Evolutionary conservation across 371 early-diverging fungal genomes (phyloP).

Genomic region (Saksenaea oblongispora): DNA sequence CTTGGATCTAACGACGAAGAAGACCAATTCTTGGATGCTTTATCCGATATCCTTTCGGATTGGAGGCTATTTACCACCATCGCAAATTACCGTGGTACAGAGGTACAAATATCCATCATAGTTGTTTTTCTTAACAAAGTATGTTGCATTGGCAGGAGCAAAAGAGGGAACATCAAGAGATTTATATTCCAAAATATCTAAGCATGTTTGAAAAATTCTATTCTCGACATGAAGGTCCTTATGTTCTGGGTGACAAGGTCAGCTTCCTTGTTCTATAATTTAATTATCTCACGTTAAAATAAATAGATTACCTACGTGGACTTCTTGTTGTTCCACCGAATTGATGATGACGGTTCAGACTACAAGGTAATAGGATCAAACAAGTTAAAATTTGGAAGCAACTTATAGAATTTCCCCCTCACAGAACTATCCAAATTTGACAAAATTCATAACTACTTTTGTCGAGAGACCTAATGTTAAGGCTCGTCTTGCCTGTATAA

Average conservation of each 20-base stretch:
- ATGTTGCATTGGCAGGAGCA: too few relatives aligned
- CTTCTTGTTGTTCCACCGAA: conserved; percentile 21
- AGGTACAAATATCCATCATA: background rate
- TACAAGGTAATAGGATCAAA: background rate
- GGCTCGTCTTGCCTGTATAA: conserved; percentile 6
- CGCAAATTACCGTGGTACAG: background rate
- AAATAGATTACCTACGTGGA: conserved; percentile 31
- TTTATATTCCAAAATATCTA: too few relatives aligned
- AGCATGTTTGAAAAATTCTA: conserved; percentile 10
- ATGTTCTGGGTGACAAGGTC: conserved; percentile 24
- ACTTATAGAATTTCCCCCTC: background rate
- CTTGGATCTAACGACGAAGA: conserved; percentile 26
- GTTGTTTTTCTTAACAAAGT: too few relatives aligned
- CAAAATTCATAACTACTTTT: conserved; percentile 22
- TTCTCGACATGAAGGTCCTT: conserved; percentile 19
- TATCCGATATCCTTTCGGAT: background rate
- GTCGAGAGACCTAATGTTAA: conserved; percentile 23
- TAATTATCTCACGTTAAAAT: background rate
- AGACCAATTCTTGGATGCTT: conserved; percentile 17
- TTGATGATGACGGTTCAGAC: conserved; percentile 15
- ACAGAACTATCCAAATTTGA: conserved; percentile 23
- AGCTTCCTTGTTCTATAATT: background rate
- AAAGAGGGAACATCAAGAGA: background rate
- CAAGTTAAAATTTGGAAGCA: background rate
- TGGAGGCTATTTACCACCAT: conserved; percentile 4